A percentile compares a stretch with the other conserved stretches of the same genome.
phyloP scores from a whole-genome alignment of 495 filamentous ascomycete genomes.

The Aspergillus nanangensis region DNA sequence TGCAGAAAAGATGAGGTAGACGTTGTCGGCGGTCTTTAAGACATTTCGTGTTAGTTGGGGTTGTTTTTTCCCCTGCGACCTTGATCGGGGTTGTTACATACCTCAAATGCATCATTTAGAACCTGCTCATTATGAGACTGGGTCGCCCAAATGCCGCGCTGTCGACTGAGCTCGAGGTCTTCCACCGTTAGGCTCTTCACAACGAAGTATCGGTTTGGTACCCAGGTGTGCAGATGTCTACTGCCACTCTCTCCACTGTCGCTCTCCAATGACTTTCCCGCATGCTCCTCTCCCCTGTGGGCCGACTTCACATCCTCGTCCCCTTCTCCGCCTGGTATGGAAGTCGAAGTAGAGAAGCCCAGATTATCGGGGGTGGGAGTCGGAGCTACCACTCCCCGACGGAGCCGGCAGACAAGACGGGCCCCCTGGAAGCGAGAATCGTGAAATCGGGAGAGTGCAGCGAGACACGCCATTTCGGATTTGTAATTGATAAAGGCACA shows the following conservation, averaged over 20 bases:
- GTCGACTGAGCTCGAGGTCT: slow-evolving; percentile 86
- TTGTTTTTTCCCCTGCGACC: no score
- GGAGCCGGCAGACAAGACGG: slow-evolving; percentile 83
- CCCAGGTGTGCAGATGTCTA: slow-evolving; percentile 15
- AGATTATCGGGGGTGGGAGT: slow-evolving; percentile 24
- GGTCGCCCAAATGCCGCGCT: slow-evolving; percentile 88
- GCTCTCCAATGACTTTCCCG: no score
- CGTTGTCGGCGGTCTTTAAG: slow-evolving; percentile 68
- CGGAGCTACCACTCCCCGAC: slow-evolving; percentile 49
- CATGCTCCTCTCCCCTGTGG: not conserved
- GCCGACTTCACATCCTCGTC: slow-evolving; percentile 8
- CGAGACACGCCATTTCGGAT: slow-evolving; percentile 69
- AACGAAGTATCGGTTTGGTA: slow-evolving; percentile 76
- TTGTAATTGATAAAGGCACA: slow-evolving; percentile 97
- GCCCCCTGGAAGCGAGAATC: slow-evolving; percentile 77
- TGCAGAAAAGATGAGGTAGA: slow-evolving; percentile 95
- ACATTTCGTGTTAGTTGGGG: slow-evolving; percentile 6
- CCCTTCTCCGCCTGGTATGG: not conserved
- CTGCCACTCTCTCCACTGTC: not conserved
- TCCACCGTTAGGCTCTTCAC: slow-evolving; percentile 94
- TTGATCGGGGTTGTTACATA: no score
- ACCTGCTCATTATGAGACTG: slow-evolving; percentile 86
- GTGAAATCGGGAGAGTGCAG: slow-evolving; percentile 84
- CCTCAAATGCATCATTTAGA: slow-evolving; percentile 82
- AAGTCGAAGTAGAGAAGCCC: slow-evolving; percentile 1